phyloP scores from a whole-genome alignment of 2,329 filamentous ascomycete genomes.

The Botryosphaeria agaves region DNA sequence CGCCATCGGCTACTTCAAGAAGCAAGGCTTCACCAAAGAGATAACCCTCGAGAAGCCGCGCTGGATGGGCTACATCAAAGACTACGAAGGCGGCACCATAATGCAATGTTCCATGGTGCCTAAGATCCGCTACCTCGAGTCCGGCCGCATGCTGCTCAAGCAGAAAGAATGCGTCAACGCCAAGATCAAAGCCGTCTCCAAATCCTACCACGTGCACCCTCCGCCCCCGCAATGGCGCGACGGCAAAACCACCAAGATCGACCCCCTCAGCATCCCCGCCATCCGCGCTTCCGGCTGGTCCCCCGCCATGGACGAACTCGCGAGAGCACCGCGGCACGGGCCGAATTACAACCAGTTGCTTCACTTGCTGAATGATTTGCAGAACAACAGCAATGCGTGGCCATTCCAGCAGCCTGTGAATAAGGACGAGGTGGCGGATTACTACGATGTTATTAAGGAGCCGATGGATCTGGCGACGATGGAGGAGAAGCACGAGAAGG shows the following conservation, averaged over 20 bases:
- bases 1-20: conserved; percentile 97
- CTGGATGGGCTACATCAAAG: conserved; percentile 99
- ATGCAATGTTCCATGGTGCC: conserved; percentile 99
- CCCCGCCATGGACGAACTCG: conserved; percentile 92
- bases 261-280: conserved; percentile 71
- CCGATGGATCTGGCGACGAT: conserved; percentile 95
- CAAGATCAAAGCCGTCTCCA: conserved; percentile 84
- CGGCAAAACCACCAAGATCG: conserved; percentile 49
- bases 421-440: conserved; percentile 91
- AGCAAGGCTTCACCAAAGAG: conserved; percentile 97
- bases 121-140: conserved; percentile 83
- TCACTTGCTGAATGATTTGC: conserved; percentile 82
- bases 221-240: conserved; percentile 78
- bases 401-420: conserved; percentile 90
- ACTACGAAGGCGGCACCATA: conserved; percentile 96
- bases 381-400: conserved; percentile 88
- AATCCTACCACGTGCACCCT: conserved; percentile 70
- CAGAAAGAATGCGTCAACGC: conserved; percentile 91
- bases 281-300: conserved; percentile 90
- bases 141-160: conserved; percentile 84
- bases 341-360: conserved; percentile 92
- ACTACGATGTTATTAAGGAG: conserved; percentile 95
- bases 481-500: conserved; percentile 87
- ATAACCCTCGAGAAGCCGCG: conserved; percentile 78
- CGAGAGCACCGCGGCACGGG: conserved; percentile 84